phyloP scores from a whole-genome alignment of 257 asterid species.

The Fraxinus cuspidata region DNA sequence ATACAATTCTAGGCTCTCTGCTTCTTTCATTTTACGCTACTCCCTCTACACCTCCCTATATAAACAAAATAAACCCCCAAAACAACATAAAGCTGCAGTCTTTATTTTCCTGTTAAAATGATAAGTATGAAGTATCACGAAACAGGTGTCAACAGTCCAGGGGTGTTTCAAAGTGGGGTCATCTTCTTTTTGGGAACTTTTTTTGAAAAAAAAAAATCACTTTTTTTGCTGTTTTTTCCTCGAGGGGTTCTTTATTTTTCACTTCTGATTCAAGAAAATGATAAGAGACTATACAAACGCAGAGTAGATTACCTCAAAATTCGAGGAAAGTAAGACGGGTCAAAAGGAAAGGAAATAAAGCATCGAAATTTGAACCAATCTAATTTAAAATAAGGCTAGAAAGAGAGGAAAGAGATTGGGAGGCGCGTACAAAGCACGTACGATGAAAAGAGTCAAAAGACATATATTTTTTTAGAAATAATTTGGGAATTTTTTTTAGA shows the following conservation, averaged over 20 bases:
- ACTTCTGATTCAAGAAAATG: neutral
- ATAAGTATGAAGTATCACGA: constrained; percentile 22
- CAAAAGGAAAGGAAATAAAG: neutral
- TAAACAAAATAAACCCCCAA: constrained; percentile 21
- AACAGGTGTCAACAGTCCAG: constrained; percentile 32
- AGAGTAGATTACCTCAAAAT: constrained; percentile 27
- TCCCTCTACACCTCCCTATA: constrained; percentile 3
- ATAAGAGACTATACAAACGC: neutral
- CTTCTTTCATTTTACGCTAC: constrained; percentile 32
- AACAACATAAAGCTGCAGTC: constrained; percentile 26
- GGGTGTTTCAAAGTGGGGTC: constrained; percentile 25
- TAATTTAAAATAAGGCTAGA: neutral
- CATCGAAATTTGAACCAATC: constrained; percentile 3
- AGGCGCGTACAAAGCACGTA: constrained; percentile 35
- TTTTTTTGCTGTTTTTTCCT: neutral
- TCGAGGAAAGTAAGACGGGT: neutral
- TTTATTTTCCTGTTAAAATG: constrained; percentile 19
- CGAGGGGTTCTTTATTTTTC: neutral
- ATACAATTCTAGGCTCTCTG: constrained; percentile 55
- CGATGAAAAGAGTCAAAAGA: neutral
- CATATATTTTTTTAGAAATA: no score
- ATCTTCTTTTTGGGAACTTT: constrained; percentile 21
- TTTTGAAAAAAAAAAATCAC: neutral
- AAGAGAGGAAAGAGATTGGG: constrained; percentile 9
- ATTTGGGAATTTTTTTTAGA: neutral